A percentile compares a stretch with the other conserved stretches of the same genome.
Evolutionary conservation across 257 asterid genomes (phyloP).

Genomic region (Solanum bulbocastanum): DNA sequence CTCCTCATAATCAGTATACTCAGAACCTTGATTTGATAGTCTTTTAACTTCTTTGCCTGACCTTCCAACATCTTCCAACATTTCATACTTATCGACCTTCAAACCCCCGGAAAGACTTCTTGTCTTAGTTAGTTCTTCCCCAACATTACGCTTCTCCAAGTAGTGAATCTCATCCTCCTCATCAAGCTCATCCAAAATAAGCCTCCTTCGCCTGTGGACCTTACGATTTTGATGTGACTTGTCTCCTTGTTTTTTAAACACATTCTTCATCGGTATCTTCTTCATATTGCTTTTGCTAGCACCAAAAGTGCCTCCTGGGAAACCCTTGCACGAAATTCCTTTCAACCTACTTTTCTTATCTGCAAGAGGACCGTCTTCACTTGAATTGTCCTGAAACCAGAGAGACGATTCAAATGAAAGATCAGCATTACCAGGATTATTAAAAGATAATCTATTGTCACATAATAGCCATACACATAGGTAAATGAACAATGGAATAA

Average conservation of each 20-base stretch:
- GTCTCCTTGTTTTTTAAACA: constrained; percentile 40
- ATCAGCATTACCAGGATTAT: neutral
- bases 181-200: constrained; percentile 58
- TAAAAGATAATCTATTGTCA: constrained; percentile 6
- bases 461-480: constrained; percentile 1
- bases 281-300: constrained; percentile 44
- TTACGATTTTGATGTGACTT: constrained; percentile 60
- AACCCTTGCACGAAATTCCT: constrained; percentile 54
- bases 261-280: constrained; percentile 25
- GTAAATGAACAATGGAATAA: neutral
- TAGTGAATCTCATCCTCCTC: constrained; percentile 78
- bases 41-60: constrained; percentile 30
- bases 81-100: constrained; percentile 35
- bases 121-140: constrained; percentile 35
- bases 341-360: constrained; percentile 43
- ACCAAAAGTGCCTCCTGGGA: constrained; percentile 31
- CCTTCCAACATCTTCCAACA: constrained; percentile 33
- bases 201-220: constrained; percentile 69
- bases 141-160: constrained; percentile 65
- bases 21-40: constrained; percentile 36
- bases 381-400: constrained; percentile 51
- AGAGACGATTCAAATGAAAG: constrained; percentile 9
- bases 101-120: constrained; percentile 8
- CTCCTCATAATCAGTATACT: constrained; percentile 26
- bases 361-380: constrained; percentile 20